Evolutionary conservation across 2,329 filamentous ascomycete species (phyloP).

Genomic region (Fusarium chuoi): DNA sequence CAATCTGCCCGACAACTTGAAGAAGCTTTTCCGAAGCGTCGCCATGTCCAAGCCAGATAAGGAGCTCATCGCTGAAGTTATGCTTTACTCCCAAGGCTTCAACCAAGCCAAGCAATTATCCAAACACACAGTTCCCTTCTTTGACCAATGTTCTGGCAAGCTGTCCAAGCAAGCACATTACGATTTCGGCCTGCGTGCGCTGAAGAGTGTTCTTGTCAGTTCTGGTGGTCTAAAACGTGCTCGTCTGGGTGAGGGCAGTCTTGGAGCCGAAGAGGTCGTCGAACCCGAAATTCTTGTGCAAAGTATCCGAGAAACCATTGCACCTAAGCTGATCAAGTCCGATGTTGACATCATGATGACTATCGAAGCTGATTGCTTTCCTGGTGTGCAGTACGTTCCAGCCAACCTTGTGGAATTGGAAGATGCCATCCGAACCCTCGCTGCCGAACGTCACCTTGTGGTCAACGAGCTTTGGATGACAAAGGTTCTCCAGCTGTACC

Average conservation of each 20-base stretch:
- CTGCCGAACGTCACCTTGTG: constrained; percentile 85
- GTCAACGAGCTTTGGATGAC: constrained; percentile 97
- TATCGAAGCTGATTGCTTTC: constrained; percentile 89
- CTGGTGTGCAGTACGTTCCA: constrained; percentile 90
- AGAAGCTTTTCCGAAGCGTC: constrained; percentile 99
- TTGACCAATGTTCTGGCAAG: constrained; percentile 84
- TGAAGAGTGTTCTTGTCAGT: constrained; percentile 98
- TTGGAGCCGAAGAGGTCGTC: constrained; percentile 76
- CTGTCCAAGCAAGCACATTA: constrained; percentile 98
- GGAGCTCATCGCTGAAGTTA: constrained; percentile 98
- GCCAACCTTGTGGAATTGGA: constrained; percentile 85
- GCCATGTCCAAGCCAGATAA: constrained; percentile 99
- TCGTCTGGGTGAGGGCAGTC: constrained; percentile 69
- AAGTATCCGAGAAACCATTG: constrained; percentile 97
- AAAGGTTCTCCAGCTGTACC: constrained; percentile 95
- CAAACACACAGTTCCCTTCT: constrained; percentile 97
- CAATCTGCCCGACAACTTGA: constrained; percentile 97
- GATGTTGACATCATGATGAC: constrained; percentile 89
- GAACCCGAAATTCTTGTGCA: constrained; percentile 99
- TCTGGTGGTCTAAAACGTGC: constrained; percentile 95
- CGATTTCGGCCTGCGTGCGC: constrained; percentile 95
- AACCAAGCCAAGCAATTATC: constrained; percentile 94
- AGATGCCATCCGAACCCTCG: constrained; percentile 82
- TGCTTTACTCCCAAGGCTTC: constrained; percentile 99
- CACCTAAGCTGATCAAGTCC: constrained; percentile 91